Evolutionary conservation across 164 flowering plant genomes (phyloP).

Genomic region (Brasenia schreberi): DNA sequence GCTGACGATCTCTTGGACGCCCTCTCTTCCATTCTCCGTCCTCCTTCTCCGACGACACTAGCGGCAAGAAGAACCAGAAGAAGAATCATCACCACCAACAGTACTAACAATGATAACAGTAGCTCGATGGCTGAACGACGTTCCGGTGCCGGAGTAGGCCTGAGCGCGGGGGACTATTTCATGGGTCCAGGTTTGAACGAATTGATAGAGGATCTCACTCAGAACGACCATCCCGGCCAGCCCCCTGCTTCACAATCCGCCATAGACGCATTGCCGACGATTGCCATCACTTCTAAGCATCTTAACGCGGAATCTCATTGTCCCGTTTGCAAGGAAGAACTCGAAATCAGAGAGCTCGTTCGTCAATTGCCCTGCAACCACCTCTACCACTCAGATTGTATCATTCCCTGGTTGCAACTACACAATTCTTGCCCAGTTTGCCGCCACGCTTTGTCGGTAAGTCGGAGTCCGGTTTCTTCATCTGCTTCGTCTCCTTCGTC

Average conservation of each 20-base stretch:
- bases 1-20: neutral
- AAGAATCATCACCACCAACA: neutral
- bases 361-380: slow-evolving; percentile 58
- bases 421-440: slow-evolving; percentile 61
- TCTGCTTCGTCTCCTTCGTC: neutral
- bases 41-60: neutral
- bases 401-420: slow-evolving; percentile 49
- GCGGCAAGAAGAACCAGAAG: neutral
- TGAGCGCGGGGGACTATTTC: slow-evolving; percentile 36
- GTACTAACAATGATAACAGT: neutral
- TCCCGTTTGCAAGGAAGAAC: slow-evolving; percentile 58
- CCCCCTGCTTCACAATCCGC: slow-evolving; percentile 25
- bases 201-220: slow-evolving; percentile 54
- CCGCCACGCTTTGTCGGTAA: slow-evolving; percentile 27
- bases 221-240: slow-evolving; percentile 9
- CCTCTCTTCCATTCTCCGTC: slow-evolving; percentile 1
- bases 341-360: slow-evolving; percentile 25
- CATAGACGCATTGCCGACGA: slow-evolving; percentile 28
- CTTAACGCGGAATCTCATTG: slow-evolving; percentile 15
- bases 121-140: slow-evolving; percentile 4
- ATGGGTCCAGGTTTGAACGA: slow-evolving; percentile 86
- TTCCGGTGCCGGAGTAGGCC: slow-evolving; percentile 29
- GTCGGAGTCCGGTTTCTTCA: neutral
- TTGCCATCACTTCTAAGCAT: slow-evolving; percentile 19
- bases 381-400: slow-evolving; percentile 51